Evolutionary conservation across 2,329 filamentous ascomycete species (phyloP), one percentile per base, ranked within the genome.

Genomic region (Periconia digitata): DNA sequence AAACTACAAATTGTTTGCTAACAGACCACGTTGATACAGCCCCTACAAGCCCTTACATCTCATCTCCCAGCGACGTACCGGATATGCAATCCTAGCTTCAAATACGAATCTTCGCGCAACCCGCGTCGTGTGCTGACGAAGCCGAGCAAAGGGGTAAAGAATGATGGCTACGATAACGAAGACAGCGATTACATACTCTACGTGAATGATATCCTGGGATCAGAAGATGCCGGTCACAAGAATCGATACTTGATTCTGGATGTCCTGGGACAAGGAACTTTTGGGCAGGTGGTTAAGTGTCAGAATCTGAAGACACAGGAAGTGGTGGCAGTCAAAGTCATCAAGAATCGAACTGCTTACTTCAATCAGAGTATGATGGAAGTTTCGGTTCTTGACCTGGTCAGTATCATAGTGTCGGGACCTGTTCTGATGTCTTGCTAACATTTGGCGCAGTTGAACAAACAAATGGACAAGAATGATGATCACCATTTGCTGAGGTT

Each of bases 331-430:
- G 94, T 99, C 59, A 99, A 99, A 75, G 94, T 99, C 46, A 94
- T 99, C 76, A 99, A 99, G 76, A 99, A 99, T 73, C 86, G 92
- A 64, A 99, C 94, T 1, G 94, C 94, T 32, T 99, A 99, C 72
- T 99, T 99, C 78, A 99, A 99, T 69, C 94, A 99, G 73, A 97
- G 94, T 72, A 99, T 99, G 94, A 99, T 99, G 94, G 94, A 99
- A 70, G 94, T 99, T 24, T 99, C 94, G 1, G 94, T 99, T 20
- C 79, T 99, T 49, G 94, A 99, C 72, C 70, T 99, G 79, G 90
- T 95, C 79, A 49, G 83, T 60, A 36, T 44, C 17, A 10, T 40
- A 5, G 13, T 29, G 18, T 23, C n/a, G n/a, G n/a, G n/a, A n/a
- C n/a, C n/a, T n/a, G n/a, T n/a, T n/a, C n/a, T n/a, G 29, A 45